A percentile compares a stretch with the other conserved stretches of the same genome.
phyloP scores from a whole-genome alignment of 1,284 basidiomycete genomes.

The Cryptococcus sp. region DNA sequence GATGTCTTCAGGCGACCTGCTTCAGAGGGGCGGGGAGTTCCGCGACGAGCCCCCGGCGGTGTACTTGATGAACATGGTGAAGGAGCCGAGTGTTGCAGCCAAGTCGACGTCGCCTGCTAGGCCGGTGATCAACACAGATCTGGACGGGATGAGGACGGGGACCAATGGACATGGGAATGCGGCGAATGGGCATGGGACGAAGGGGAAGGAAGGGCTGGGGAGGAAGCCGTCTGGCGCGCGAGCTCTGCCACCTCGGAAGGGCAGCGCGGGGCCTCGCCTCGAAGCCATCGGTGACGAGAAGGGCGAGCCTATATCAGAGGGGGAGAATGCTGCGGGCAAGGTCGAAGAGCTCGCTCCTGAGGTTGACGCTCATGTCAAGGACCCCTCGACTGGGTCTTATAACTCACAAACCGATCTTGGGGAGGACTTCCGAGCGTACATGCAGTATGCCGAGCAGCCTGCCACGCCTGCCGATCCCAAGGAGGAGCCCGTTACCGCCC shows the following conservation, averaged over 20 bases:
- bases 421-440: conserved; percentile 39
- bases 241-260: conserved; percentile 56
- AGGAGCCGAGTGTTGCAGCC: conserved; percentile 21
- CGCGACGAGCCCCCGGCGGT: conserved; percentile 43
- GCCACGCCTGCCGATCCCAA: conserved; percentile 19
- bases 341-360: neutral
- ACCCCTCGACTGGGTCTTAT: neutral
- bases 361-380: neutral
- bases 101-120: conserved; percentile 2
- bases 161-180: neutral
- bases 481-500: conserved; percentile 16
- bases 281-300: conserved; percentile 19
- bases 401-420: conserved; percentile 25
- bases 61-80: conserved; percentile 49
- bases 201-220: conserved; percentile 49
- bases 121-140: conserved; percentile 22
- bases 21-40: conserved; percentile 12
- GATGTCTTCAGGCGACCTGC: conserved; percentile 25
- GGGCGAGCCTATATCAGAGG: neutral
- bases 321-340: neutral
- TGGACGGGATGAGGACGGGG: conserved; percentile 11
- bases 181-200: neutral
- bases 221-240: conserved; percentile 81
- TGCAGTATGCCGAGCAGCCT: conserved; percentile 40
- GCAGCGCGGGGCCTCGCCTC: conserved; percentile 13